Evolutionary conservation across 2,329 filamentous ascomycete species (phyloP).

Genomic region (Cladosporium phlei): DNA sequence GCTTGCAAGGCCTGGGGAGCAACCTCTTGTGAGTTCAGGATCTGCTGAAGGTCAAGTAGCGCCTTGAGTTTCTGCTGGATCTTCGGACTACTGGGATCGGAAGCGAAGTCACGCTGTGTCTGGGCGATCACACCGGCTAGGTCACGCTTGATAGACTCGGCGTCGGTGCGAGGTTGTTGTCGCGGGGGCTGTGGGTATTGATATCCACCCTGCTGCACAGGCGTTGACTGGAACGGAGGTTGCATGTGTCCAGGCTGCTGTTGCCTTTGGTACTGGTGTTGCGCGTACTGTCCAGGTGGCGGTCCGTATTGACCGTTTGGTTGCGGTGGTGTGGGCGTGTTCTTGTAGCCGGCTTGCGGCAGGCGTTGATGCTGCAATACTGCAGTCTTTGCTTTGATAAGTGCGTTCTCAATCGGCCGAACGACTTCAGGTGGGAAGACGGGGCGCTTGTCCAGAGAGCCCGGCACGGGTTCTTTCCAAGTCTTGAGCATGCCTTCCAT

Average conservation of each 20-base stretch:
- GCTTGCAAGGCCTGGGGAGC: slow-evolving; percentile 62
- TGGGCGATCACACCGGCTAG: slow-evolving; percentile 71
- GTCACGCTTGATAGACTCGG: slow-evolving; percentile 72
- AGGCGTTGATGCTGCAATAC: slow-evolving; percentile 58
- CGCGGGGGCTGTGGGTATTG: slow-evolving; percentile 20
- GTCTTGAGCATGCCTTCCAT: slow-evolving; percentile 97
- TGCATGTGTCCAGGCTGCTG: slow-evolving; percentile 21
- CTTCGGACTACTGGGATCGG: slow-evolving; percentile 69
- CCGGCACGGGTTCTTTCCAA: slow-evolving; percentile 95
- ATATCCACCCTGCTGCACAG: slow-evolving; percentile 20
- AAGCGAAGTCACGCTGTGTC: slow-evolving; percentile 68
- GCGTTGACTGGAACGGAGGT: slow-evolving; percentile 19
- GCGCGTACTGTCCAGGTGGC: slow-evolving; percentile 19
- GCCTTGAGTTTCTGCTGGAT: slow-evolving; percentile 77
- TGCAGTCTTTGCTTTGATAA: slow-evolving; percentile 72
- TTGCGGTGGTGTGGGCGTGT: slow-evolving; percentile 69
- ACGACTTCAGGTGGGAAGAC: slow-evolving; percentile 87
- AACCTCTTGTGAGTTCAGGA: slow-evolving; percentile 72
- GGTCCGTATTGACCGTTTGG: slow-evolving; percentile 39
- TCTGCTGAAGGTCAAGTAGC: slow-evolving; percentile 75
- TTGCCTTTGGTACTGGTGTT: slow-evolving; percentile 22
- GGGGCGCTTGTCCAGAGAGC: slow-evolving; percentile 84
- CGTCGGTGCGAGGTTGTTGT: slow-evolving; percentile 20
- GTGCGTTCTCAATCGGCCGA: slow-evolving; percentile 84
- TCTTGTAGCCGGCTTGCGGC: slow-evolving; percentile 51